Percentiles rank a stretch among this genome's conserved stretches.
Conservation (phyloP, 176 grass and related monocot genomes). For the Zea luxurians region DNA sequence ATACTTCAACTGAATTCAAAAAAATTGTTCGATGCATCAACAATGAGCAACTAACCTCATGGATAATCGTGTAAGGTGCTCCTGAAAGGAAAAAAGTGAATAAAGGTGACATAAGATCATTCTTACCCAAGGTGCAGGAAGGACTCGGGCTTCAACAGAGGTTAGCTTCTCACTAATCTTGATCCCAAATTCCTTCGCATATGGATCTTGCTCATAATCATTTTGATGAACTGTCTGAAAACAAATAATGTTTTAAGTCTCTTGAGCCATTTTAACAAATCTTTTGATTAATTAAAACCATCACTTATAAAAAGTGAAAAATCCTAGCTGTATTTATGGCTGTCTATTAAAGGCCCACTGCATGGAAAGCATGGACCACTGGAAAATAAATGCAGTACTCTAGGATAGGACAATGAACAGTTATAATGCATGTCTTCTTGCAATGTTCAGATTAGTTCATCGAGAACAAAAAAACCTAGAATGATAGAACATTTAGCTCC, state of each 20-base stretch:
- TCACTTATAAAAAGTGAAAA: slow-evolving; percentile 3
- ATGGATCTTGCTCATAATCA: slow-evolving; percentile 92
- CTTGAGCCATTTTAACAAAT: slow-evolving; percentile 8
- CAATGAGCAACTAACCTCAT: not conserved
- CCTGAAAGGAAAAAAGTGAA: not conserved
- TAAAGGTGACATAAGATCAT: slow-evolving; percentile 5
- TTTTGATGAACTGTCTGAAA: slow-evolving; percentile 98
- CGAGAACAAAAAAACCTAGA: not conserved
- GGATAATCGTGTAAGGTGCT: slow-evolving; percentile 13
- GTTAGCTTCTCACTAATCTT: slow-evolving; percentile 95
- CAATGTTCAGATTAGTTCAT: slow-evolving; percentile 4
- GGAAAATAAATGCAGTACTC: not conserved
- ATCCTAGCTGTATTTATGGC: slow-evolving; percentile 25
- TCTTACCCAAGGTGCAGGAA: slow-evolving; percentile 97
- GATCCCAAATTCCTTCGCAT: slow-evolving; percentile 98
- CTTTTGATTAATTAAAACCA: not conserved
- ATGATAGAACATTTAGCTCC: not conserved
- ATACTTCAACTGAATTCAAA: slow-evolving; percentile 76
- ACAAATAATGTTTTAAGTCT: slow-evolving; percentile 29
- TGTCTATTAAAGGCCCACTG: slow-evolving; percentile 13
- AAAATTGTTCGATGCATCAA: slow-evolving; percentile 18
- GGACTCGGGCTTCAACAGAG: slow-evolving; percentile 93
- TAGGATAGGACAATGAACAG: not conserved
- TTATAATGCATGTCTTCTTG: not conserved
- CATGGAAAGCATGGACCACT: slow-evolving; percentile 41